Evolutionary conservation across 352 stramenopile genomes (phyloP).

Genomic region (Phytophthora boehmeriae): DNA sequence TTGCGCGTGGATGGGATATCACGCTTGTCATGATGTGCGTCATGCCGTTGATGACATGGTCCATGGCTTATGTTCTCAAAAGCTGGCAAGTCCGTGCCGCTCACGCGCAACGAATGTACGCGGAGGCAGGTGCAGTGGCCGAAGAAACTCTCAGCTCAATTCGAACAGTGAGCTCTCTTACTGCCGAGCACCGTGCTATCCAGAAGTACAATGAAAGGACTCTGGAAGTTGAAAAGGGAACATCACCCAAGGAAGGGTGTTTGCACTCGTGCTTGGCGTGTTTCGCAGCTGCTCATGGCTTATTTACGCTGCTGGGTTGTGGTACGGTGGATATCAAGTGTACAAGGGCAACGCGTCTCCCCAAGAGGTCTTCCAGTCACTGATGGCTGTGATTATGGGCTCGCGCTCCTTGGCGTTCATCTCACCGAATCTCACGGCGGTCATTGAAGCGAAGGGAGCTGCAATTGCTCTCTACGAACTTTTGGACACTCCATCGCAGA

Average conservation of each 20-base stretch:
- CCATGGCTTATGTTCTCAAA: slow-evolving; percentile 13
- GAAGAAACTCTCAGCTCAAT: slow-evolving; percentile 71
- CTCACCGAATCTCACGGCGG: slow-evolving; percentile 36
- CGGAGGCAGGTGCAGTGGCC: slow-evolving; percentile 51
- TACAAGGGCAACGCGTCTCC: slow-evolving; percentile 20
- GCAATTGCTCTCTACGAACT: slow-evolving; percentile 41
- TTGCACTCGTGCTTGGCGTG: slow-evolving; percentile 20
- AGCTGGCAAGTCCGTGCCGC: slow-evolving; percentile 5
- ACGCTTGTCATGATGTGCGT: slow-evolving; percentile 34
- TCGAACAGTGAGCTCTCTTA: slow-evolving; percentile 45
- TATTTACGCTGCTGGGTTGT: slow-evolving; percentile 39
- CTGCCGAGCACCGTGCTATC: slow-evolving; percentile 26
- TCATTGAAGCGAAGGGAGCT: slow-evolving; percentile 21
- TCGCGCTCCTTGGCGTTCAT: slow-evolving; percentile 32
- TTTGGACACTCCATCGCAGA: slow-evolving; percentile 39
- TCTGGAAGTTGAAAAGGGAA: slow-evolving; percentile 20
- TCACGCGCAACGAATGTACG: slow-evolving; percentile 37
- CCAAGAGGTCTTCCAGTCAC: slow-evolving; percentile 30
- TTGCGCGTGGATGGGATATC: slow-evolving; percentile 33
- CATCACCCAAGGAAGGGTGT: slow-evolving; percentile 15
- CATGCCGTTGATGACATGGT: slow-evolving; percentile 19
- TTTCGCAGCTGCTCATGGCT: slow-evolving; percentile 34
- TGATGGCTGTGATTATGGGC: slow-evolving; percentile 42
- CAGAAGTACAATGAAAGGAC: slow-evolving; percentile 28
- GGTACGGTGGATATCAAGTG: slow-evolving; percentile 43